Evolutionary conservation across 768 basidiomycete genomes (phyloP), one percentile per base, ranked within the genome.

Genomic region (Serendipita sp.): DNA sequence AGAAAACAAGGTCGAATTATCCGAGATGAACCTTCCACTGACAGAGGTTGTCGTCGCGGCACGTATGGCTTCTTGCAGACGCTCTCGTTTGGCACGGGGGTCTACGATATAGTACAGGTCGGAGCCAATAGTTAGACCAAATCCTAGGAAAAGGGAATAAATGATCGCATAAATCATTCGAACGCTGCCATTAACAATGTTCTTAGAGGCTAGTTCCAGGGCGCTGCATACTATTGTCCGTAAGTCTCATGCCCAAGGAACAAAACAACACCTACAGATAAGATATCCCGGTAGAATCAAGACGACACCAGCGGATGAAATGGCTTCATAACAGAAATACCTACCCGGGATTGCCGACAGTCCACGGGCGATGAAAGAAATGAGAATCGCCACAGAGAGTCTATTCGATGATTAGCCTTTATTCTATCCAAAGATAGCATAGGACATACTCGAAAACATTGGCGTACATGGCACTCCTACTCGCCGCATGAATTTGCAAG

Each of bases 121-220:
- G 32, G 85, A 88, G 48, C 89, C 89, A 64, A 92, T 88, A 69
- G 89, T 88, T 38, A 92, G 76, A 63, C 88, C 88, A 71, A 92
- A 91, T 2, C 89, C 89, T 71, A 92, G 73, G 72, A 90, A 92
- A 4, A 91, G 75, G 0, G 89, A 89, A 69, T 90, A 91, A 37
- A 92, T 89, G 67, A 92, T 77, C n/a, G 89, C 87, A 66, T 89
- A 90, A 16, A 91, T 88, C 85, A 92, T 87, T 73, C 88, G 88
- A 66, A 90, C 88, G 66, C 86, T 86, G 41, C 89, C 89, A 65
- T 84, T 86, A 1, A 89, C 81, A 34, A 91, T 89, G 67, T 91
- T 92, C 73, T 88, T 89, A 1, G 89, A 90, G 0, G 88, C 89
- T 64, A 92, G 75, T 72, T 92, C 89, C 67, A 91, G 77, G 28